Percentiles rank a stretch among this genome's conserved stretches.
Evolutionary conservation across 495 filamentous ascomycete species (phyloP).

Genomic region (Cercophora scortea): DNA sequence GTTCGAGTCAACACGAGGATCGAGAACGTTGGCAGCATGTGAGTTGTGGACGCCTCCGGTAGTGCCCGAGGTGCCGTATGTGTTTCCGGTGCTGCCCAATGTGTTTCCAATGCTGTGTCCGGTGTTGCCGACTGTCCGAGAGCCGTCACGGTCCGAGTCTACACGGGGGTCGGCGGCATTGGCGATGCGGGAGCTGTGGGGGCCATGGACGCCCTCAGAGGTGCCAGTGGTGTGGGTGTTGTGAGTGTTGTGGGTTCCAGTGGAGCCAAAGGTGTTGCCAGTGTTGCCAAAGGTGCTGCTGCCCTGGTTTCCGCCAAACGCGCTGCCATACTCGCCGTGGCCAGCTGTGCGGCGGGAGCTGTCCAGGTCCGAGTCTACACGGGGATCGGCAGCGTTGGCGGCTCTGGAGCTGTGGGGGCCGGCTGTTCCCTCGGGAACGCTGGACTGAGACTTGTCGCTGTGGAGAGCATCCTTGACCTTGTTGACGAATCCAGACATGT

Average conservation of each 20-base stretch:
- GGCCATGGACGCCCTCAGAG: slow-evolving; percentile 5
- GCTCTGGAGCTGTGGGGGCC: slow-evolving; percentile 27
- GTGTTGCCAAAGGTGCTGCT: slow-evolving; percentile 8
- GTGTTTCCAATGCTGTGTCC: slow-evolving; percentile 11
- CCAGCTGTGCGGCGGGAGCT: slow-evolving; percentile 22
- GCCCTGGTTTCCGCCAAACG: slow-evolving; percentile 4
- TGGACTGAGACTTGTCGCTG: slow-evolving; percentile 23
- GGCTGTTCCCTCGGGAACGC: slow-evolving; percentile 31
- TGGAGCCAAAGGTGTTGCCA: slow-evolving; percentile 36
- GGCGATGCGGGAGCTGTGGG: slow-evolving; percentile 10
- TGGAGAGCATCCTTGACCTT: slow-evolving; percentile 67
- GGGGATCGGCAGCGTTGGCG: slow-evolving; percentile 42
- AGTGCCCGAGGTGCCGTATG: slow-evolving; percentile 6
- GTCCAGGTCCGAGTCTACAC: slow-evolving; percentile 38
- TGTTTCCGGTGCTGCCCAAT: slow-evolving; percentile 21
- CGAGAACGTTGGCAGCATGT: slow-evolving; percentile 8
- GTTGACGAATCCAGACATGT: slow-evolving; percentile 61
- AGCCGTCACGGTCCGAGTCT: slow-evolving; percentile 35
- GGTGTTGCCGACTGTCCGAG: slow-evolving; percentile 15
- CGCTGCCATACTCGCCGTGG: slow-evolving; percentile 11
- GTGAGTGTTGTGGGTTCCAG: slow-evolving; percentile 15
- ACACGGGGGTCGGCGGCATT: slow-evolving; percentile 35
- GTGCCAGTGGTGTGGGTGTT: slow-evolving; percentile 11
- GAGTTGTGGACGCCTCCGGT: slow-evolving; percentile 8
- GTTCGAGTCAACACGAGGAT: slow-evolving; percentile 18